Evolutionary conservation across 1,284 basidiomycete genomes (phyloP).

Genomic region (Taiwanofungus camphoratus): DNA sequence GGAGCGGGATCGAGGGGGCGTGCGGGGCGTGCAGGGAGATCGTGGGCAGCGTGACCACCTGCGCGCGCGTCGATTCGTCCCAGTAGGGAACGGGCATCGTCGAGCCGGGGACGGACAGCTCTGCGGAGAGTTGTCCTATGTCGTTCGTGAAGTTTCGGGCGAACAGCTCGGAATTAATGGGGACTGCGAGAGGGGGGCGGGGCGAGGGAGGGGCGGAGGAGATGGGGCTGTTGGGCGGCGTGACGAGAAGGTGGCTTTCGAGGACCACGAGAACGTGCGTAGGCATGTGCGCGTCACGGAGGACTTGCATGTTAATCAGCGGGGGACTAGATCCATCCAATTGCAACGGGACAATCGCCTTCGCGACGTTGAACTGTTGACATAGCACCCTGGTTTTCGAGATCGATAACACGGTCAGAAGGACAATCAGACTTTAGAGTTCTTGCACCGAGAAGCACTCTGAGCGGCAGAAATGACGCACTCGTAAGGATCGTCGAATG

Average conservation of each 20-base stretch:
- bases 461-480: conserved; percentile 9
- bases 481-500: conserved; percentile 22
- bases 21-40: conserved; percentile 25
- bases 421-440: background rate
- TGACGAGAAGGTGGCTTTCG: conserved; percentile 8
- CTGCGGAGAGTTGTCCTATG: conserved; percentile 9
- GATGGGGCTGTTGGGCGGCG: too few species aligned
- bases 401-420: background rate
- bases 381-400: conserved; percentile 20
- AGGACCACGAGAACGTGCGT: conserved; percentile 21
- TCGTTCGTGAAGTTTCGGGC: conserved; percentile 20
- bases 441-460: background rate
- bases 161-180: conserved; percentile 24
- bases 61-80: conserved; percentile 11
- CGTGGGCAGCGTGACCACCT: conserved; percentile 24
- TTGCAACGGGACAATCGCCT: conserved; percentile 7
- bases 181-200: conserved; percentile 9
- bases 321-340: conserved; percentile 12
- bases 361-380: conserved; percentile 19
- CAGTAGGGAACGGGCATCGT: conserved; percentile 9
- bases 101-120: conserved; percentile 9
- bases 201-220: conserved; percentile 10
- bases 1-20: conserved; percentile 25
- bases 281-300: conserved; percentile 16
- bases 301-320: conserved; percentile 15